These are phyloP conservation scores for Fraxinus pennsylvanica DNA, from an alignment of 257 asterid species.

Conservation along the genomic window DNA sequence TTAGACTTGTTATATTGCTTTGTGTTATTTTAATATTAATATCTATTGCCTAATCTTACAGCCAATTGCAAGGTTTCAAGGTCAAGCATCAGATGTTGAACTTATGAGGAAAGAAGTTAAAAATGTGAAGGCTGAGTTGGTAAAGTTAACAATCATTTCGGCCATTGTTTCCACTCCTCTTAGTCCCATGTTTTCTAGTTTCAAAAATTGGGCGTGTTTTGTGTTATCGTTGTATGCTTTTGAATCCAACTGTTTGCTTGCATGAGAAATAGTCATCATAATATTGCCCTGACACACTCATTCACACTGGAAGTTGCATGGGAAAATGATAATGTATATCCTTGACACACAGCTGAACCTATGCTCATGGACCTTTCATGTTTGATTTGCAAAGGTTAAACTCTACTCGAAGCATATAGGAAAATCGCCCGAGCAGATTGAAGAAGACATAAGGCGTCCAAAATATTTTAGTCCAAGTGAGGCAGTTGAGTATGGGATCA, in stretches of 20 bases:
- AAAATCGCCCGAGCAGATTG: slow-evolving; percentile 83
- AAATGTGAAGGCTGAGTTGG: slow-evolving; percentile 80
- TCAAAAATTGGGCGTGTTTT: background rate
- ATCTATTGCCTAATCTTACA: slow-evolving; percentile 36
- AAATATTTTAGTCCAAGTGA: slow-evolving; percentile 93
- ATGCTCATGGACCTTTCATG: slow-evolving; percentile 1
- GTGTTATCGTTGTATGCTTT: background rate
- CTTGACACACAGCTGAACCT: background rate
- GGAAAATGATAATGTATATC: background rate
- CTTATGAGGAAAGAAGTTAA: slow-evolving; percentile 77
- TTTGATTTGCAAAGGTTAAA: slow-evolving; percentile 64
- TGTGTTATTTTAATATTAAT: slow-evolving; percentile 12
- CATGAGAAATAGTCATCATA: background rate
- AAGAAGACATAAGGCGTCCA: slow-evolving; percentile 89
- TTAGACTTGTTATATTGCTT: background rate
- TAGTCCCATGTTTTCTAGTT: background rate
- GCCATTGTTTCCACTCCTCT: slow-evolving; percentile 17
- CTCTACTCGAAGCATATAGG: slow-evolving; percentile 73
- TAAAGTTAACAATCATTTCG: slow-evolving; percentile 34
- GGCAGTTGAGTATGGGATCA: slow-evolving; percentile 94
- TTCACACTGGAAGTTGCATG: background rate
- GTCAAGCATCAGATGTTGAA: slow-evolving; percentile 96
- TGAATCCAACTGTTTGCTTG: background rate
- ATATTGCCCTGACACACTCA: background rate
- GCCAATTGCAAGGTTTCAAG: slow-evolving; percentile 92